Base-by-base conservation (phyloP, 257 asterid genomes). In the Penstemon eatonii region DNA sequence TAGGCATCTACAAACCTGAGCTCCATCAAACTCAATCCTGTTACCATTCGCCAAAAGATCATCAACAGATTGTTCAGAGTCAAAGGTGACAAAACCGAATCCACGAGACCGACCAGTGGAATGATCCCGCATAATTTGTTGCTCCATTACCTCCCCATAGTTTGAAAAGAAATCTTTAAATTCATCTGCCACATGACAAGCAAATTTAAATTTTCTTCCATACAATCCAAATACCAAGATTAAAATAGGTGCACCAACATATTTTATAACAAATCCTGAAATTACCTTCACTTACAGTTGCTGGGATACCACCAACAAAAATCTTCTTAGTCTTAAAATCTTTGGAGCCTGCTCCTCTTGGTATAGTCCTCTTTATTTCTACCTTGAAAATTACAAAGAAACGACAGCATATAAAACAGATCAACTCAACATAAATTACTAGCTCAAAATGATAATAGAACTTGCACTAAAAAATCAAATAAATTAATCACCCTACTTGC, bases 361-460 rank as follows among this genome's bases (percentile, higher is more conserved):
- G 90, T 13, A 82, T 83, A 39, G 90, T 85, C 75, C 90, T 80
- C 84, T 85, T 85, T 75, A 85, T 82, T 66, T 85, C 90, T 50
- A 85, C 90, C 90, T 85, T 72, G 56, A 66, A 74, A 54, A 37
- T 68, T 44, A 33, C 49, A 68, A 40, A 12, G 8, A 18, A 38
- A 53, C 2, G 5, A 0, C 39, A n/a, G 8, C 7, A 25, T 43
- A 13, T 62, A 45, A 50, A 64, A 12, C 38, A 56, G 4, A 13
- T 33, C 19, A 45, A 12, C 62, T 62, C 19, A 65, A 50, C 63
- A 39, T 6, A 3, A 33, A 56, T 12, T 10, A 13, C 13, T 42
- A 56, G 12, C 76, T 68, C 61, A 12, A 65, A 43, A 65, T 15
- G 12, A 36, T 43, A n/a, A 51, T 6, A 3, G 63, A 3, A 12